A percentile compares a stretch with the other conserved stretches of the same genome.
phyloP scores from a whole-genome alignment of 495 filamentous ascomycete species.

The Massariosphaeria phaeospora region DNA sequence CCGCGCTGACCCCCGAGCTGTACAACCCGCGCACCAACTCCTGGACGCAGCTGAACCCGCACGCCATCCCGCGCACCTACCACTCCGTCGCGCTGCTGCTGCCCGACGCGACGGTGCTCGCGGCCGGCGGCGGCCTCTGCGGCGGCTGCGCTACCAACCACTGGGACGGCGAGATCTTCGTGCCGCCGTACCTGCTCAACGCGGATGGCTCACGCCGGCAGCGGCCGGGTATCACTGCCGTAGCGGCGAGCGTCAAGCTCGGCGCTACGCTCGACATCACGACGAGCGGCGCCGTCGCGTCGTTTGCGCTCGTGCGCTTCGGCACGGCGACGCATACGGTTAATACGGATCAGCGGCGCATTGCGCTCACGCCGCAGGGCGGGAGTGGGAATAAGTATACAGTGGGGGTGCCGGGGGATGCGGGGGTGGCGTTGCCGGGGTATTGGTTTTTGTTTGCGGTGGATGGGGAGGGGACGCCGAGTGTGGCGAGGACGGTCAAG shows the following conservation, averaged over 20 bases:
- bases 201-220: constrained; percentile 41
- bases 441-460: constrained; percentile 58
- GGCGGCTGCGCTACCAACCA: constrained; percentile 52
- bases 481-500: constrained; percentile 32
- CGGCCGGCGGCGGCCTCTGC: constrained; percentile 55
- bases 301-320: constrained; percentile 43
- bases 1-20: constrained; percentile 47
- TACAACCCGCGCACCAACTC: constrained; percentile 45
- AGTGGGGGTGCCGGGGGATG: constrained; percentile 44
- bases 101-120: constrained; percentile 52
- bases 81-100: constrained; percentile 54
- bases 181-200: constrained; percentile 52
- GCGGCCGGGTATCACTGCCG: constrained; percentile 42
- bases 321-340: constrained; percentile 53
- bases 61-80: constrained; percentile 51
- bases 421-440: constrained; percentile 52
- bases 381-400: constrained; percentile 30
- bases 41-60: constrained; percentile 43
- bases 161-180: constrained; percentile 55
- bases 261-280: constrained; percentile 41
- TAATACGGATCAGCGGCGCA: constrained; percentile 56
- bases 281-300: constrained; percentile 32
- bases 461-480: constrained; percentile 47
- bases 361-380: constrained; percentile 39
- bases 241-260: constrained; percentile 30